A percentile compares a stretch with the other conserved stretches of the same genome.
These are phyloP conservation scores for Sphagnum magellanicum DNA, from an alignment of 228 moss, liverwort and hornwort genomes.

Conservation along the genomic window DNA sequence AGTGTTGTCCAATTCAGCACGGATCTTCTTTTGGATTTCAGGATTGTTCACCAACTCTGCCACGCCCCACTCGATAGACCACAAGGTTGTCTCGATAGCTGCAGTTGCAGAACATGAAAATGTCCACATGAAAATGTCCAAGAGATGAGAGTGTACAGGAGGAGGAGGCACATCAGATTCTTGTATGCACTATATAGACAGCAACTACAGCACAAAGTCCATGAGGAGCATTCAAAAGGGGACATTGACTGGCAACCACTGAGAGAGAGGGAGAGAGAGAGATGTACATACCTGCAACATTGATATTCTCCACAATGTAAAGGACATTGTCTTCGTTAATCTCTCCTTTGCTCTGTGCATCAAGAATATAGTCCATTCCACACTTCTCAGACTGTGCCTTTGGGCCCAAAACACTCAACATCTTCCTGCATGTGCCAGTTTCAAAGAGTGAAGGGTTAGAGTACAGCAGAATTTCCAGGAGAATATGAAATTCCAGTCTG, in stretches of 20 bases:
- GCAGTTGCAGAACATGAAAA: constrained; percentile 5
- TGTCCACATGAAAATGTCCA: too few species aligned
- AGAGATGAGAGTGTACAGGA: too few species aligned
- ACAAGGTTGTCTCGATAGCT: constrained; percentile 81
- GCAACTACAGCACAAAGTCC: too few species aligned
- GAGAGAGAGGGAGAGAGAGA: too few species aligned
- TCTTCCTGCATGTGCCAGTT: constrained; percentile 28
- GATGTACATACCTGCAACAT: constrained; percentile 43
- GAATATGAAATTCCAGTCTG: too few species aligned
- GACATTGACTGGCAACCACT: too few species aligned
- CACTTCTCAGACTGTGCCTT: constrained; percentile 39
- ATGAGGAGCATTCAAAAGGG: too few species aligned
- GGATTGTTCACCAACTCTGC: constrained; percentile 76
- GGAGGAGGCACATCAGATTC: too few species aligned
- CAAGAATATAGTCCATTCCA: constrained; percentile 68
- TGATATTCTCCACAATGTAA: constrained; percentile 80
- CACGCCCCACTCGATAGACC: constrained; percentile 90
- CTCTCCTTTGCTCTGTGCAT: constrained; percentile 68
- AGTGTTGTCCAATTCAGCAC: constrained; percentile 45
- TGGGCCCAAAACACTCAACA: constrained; percentile 26
- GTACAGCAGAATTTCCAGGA: too few species aligned
- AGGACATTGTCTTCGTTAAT: constrained; percentile 83
- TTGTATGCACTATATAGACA: too few species aligned
- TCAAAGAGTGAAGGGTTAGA: neutral
- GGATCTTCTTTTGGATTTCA: constrained; percentile 31